A percentile compares a stretch with the other conserved stretches of the same genome.
phyloP scores from a whole-genome alignment of 257 asterid species.

The Knoxia roxburghii region DNA sequence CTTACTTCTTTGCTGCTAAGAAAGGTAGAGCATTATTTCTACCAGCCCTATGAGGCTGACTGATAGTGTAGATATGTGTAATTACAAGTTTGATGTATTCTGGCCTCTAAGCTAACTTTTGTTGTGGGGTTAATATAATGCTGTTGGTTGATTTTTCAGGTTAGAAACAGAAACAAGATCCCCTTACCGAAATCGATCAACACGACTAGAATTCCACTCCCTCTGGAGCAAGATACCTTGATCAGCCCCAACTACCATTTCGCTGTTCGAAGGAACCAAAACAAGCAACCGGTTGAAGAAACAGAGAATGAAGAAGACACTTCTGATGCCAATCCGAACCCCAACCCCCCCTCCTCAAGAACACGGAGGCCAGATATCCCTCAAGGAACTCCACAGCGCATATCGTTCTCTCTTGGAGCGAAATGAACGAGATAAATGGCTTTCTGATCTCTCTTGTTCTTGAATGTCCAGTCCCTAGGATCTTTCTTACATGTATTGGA shows the following conservation, averaged over 20 bases:
- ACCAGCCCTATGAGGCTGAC: neutral
- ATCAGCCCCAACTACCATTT: constrained; percentile 86
- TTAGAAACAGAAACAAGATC: constrained; percentile 68
- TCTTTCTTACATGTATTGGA: neutral
- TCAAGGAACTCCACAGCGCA: constrained; percentile 63
- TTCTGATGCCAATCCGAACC: constrained; percentile 22
- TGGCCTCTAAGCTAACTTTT: neutral
- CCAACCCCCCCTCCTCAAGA: constrained; percentile 33
- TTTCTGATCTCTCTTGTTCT: neutral
- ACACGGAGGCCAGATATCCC: constrained; percentile 34
- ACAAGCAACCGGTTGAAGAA: constrained; percentile 51
- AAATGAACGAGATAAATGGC: constrained; percentile 48
- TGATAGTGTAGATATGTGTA: neutral
- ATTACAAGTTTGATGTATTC: neutral
- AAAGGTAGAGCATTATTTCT: too few species aligned
- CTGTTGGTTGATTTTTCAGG: constrained; percentile 29
- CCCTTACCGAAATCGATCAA: constrained; percentile 64
- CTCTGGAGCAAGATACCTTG: constrained; percentile 76
- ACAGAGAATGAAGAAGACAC: constrained; percentile 76
- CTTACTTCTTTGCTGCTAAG: too few species aligned
- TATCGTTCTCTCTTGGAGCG: constrained; percentile 66
- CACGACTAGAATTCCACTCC: constrained; percentile 59
- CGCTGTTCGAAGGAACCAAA: constrained; percentile 51
- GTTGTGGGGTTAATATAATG: neutral
- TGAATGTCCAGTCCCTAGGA: neutral